Evolutionary conservation across 192 early-diverging fungal genomes (phyloP).

Genomic region (Geosiphon pyriformis): DNA sequence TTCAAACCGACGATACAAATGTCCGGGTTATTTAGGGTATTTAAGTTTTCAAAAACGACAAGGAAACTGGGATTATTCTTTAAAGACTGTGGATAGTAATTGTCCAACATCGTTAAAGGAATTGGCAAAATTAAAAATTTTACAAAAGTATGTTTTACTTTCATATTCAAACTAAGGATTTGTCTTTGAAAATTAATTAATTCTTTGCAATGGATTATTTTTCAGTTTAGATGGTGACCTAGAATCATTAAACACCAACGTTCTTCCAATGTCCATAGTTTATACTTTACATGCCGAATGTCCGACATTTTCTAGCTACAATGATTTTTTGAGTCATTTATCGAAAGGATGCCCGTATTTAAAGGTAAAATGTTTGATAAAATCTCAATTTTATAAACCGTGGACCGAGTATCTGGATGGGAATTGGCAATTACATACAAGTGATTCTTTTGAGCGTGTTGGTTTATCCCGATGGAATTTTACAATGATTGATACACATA

Average conservation of each 20-base stretch:
- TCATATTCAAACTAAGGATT: background rate
- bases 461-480: background rate
- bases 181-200: background rate
- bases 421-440: background rate
- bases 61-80: background rate
- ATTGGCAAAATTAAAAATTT: background rate
- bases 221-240: background rate
- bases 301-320: background rate
- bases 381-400: background rate
- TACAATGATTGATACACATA: background rate
- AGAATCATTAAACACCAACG: background rate
- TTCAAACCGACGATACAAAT: background rate
- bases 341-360: background rate
- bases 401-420: background rate
- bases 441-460: background rate
- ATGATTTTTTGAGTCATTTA: background rate
- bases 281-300: background rate
- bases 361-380: background rate
- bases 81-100: background rate
- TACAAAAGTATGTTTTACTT: background rate
- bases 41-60: background rate
- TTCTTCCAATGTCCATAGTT: background rate
- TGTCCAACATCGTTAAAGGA: background rate
- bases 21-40: background rate
- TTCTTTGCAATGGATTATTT: background rate